Percentiles rank a stretch among this genome's conserved stretches.
phyloP scores from a whole-genome alignment of 805 yeast genomes.

The Zygosaccharomyces bailii region DNA sequence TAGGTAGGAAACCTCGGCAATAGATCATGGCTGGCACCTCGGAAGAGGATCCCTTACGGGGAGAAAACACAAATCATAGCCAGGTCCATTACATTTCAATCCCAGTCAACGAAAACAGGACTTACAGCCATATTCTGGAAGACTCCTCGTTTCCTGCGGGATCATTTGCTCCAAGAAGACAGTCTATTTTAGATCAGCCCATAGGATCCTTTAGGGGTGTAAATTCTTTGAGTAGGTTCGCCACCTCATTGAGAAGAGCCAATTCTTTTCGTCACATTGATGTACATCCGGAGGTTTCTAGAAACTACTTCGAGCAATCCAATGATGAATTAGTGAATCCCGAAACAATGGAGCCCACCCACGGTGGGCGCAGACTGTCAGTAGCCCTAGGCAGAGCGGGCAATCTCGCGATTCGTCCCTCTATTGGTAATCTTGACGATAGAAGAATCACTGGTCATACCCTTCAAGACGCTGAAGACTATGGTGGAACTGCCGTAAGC shows the following conservation, averaged over 20 bases:
- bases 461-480: conserved; percentile 42
- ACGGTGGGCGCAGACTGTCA: conserved; percentile 61
- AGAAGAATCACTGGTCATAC: conserved; percentile 22
- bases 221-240: conserved; percentile 73
- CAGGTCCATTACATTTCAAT: conserved; percentile 34
- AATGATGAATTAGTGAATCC: conserved; percentile 68
- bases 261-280: conserved; percentile 64
- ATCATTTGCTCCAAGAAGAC: conserved; percentile 28
- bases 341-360: conserved; percentile 61
- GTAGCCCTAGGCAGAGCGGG: conserved; percentile 41
- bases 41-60: conserved; percentile 13
- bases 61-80: conserved; percentile 2
- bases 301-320: conserved; percentile 61
- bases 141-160: conserved; percentile 10
- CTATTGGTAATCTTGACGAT: conserved; percentile 23
- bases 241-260: conserved; percentile 74
- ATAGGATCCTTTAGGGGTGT: conserved; percentile 60
- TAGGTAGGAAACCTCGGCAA: not conserved
- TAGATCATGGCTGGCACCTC: conserved; percentile 11
- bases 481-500: conserved; percentile 38
- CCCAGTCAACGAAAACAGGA: conserved; percentile 28
- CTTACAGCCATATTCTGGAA: conserved; percentile 8
- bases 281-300: conserved; percentile 37
- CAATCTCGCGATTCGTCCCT: conserved; percentile 26
- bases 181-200: conserved; percentile 43